Evolutionary conservation across 2,329 filamentous ascomycete species (phyloP), one percentile per base, ranked within the genome.

Genomic region (Xylaria sp.): DNA sequence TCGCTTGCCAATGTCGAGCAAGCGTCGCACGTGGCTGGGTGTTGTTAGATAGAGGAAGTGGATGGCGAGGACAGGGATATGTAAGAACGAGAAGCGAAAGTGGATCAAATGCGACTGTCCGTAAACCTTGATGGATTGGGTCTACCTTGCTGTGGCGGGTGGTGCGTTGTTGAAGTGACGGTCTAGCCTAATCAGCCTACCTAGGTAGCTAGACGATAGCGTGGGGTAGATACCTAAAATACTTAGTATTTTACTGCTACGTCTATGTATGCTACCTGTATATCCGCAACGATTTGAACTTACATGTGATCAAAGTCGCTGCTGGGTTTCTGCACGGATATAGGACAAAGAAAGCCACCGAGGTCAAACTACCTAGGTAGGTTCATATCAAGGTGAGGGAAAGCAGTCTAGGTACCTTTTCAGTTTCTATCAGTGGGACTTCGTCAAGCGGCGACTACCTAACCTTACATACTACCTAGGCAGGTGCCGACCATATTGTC

Each of bases 1-100:
- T 68, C 21, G 50, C 64, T 69, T 65, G 69, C 65, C 63, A 67
- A 58, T 51, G 55, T 65, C 56, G 60, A 69, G 68, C 68, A 70
- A 64, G 66, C 55, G 57, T 71, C 58, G 66, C 63, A 50, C 60
- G 68, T 65, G 61, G 47, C 2, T 58, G 5, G 17, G n/a, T 47
- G 30, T 8, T 11, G 54, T 69, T 51, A 57, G 51, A 61, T 67
- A 61, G 69, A 70, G 51, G 55, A 59, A 62, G 61, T 42, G 39
- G 58, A 58, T 68, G 64, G 48, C 17, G 17, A 48, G 17, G 51
- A 62, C 69, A 71, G 67, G 66, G 69, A 69, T 69, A 56, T 59
- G 48, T 53, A 36, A 4, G 34, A 55, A 30, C 47, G 42, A n/a
- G 32, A 12, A 51, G 56, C 34, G n/a, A 39, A 53, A 48, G 57